Evolutionary conservation across 2,329 filamentous ascomycete species (phyloP), one percentile per base, ranked within the genome.

Genomic region (Aspergillus sp.): DNA sequence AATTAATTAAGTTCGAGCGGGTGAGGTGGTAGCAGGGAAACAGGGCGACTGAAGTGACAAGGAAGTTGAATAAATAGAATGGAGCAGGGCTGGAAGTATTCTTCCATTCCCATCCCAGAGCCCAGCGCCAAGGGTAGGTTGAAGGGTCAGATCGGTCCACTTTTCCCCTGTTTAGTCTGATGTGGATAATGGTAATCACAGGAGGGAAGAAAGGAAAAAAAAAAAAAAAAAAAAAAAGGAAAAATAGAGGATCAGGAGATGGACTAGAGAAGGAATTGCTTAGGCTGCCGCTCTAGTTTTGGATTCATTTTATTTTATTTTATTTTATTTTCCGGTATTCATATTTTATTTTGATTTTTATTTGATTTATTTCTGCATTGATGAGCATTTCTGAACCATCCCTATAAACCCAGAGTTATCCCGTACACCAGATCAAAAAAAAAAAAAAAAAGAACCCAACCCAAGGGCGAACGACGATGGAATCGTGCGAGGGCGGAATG

Each of bases 141-240:
- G 57, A 60, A 67, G 64, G 62, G 61, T 63, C 65, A 66, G 64
- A 66, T 67, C 64, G 65, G 63, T 65, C 65, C 65, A 66, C 65
- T 67, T 61, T 59, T 56, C 58, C 52, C 52, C 52, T 59, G 54
- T 56, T 56, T 61, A 50, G 45, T 61, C 50, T 51, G 20, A 47
- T 57, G 42, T 46, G 42, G 42, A 46, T 46, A 46, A 46, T 46
- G 24, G 29, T 36, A 16, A 36, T 36, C 14, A 12, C 14, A 36
- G 32, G 32, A 12, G 32, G 32, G 32, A 36, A 12, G 16, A 16
- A 36, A 36, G 26, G 31, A 18, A 42, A n/a, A n/a, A 29, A 11
- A 18, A 39, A 36, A 49, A 36, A 18, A 46, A 18, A 47, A 36
- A 54, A 39, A 42, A 52, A 52, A 39, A 24, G 36, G 52, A 39